A percentile compares a stretch with the other conserved stretches of the same genome.
These are phyloP conservation scores for Taiozyma sp. DNA, from an alignment of 1,139 yeast genomes.

Conservation along the genomic window DNA sequence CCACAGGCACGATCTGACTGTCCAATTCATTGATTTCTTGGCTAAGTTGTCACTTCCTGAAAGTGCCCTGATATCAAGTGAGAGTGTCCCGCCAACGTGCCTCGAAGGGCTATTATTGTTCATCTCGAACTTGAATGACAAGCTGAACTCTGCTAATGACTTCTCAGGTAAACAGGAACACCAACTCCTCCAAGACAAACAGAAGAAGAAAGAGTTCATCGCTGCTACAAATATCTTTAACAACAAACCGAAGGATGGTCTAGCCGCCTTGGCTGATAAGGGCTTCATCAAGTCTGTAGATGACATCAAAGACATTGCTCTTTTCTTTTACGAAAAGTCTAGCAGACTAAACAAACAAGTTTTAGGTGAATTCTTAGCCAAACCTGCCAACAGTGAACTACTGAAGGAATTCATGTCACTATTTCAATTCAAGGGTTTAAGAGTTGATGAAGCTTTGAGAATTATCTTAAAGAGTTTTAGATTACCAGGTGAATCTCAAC, in stretches of 20 bases:
- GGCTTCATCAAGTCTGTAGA: conserved; percentile 57
- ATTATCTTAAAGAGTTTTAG: conserved; percentile 78
- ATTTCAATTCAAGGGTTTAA: conserved; percentile 70
- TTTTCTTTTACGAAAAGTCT: conserved; percentile 72
- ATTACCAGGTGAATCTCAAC: conserved; percentile 96
- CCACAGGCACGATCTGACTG: conserved; percentile 79
- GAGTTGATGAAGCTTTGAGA: conserved; percentile 93
- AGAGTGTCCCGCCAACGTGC: conserved; percentile 90
- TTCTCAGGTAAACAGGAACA: conserved; percentile 2
- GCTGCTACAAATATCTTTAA: conserved; percentile 73
- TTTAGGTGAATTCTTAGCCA: conserved; percentile 82
- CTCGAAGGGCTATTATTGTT: conserved; percentile 80
- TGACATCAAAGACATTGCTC: conserved; percentile 60
- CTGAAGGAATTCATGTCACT: conserved; percentile 61
- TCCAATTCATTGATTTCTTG: conserved; percentile 61
- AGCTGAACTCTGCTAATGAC: conserved; percentile 37
- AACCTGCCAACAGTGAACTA: conserved; percentile 59
- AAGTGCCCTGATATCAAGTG: conserved; percentile 70
- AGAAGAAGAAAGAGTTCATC: conserved; percentile 67
- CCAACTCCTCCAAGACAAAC: conserved; percentile 35
- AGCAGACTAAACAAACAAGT: conserved; percentile 82
- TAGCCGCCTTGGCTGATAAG: conserved; percentile 53
- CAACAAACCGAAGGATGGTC: conserved; percentile 72
- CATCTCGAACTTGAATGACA: conserved; percentile 59
- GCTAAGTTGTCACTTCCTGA: conserved; percentile 80